Evolutionary conservation across 805 yeast species (phyloP), one percentile per base, ranked within the genome.

Genomic region (Naumovozyma baii): DNA sequence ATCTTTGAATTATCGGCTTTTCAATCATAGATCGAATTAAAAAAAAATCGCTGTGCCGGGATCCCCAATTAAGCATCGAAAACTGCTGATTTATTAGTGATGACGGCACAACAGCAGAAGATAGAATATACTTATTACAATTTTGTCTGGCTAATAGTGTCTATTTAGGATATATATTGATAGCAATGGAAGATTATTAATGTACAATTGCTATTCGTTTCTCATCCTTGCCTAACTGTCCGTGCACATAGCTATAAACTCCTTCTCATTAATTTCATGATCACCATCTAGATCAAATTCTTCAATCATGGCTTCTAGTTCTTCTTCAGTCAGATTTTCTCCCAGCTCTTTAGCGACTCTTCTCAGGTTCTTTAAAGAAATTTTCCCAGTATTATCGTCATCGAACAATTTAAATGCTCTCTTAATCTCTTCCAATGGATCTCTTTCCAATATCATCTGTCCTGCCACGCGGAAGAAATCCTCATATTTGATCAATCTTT

Each of bases 291-390:
- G 12, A 20, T 18, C 20, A 20, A 18, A 16, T 16, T 33, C 25
- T 12, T 29, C 31, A 13, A 92, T 92, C 98, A 92, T 92, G 3
- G 96, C 96, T 49, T 83, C 73, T 38, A 92, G 68, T 55, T 92
- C 98, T 43, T 86, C 95, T 50, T 92, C 99, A 4, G 85, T 79
- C 42, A 92, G 66, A 50, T 81, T 83, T 60, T 92, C 98, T 2
- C 96, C 96, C 42, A 92, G 65, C 49, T 90, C 96, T 50, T 83
- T 83, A 9, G 96, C 92, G 1, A 90, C 95, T 44, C 92, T 73
- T 59, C 94, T 76, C 43, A 92, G 70, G 55, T 87, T 83, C 48
- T 88, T 73, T 37, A 90, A 67, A 40, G 83, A 76, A 46, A 88
- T 87, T 56, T 80, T 83, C 0, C 96, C 96, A 0, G 94, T 86